These are phyloP conservation scores for Claviceps quebecensis DNA, from an alignment of 2,329 filamentous ascomycete species.

Conservation along the genomic window DNA sequence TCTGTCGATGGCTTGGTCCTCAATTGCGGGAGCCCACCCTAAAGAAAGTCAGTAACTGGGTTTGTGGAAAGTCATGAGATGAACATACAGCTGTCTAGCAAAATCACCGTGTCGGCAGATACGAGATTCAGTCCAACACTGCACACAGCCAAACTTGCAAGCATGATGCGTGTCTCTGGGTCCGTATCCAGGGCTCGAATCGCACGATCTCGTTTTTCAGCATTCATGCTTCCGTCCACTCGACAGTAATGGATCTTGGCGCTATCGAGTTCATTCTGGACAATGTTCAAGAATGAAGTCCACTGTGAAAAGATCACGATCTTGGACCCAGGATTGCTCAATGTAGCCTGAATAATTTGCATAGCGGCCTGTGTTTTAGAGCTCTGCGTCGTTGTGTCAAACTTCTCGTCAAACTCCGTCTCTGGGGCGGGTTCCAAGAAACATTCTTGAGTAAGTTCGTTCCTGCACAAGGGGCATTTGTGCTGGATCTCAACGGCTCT, in stretches of 20 bases:
- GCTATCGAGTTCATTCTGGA: slow-evolving; percentile 52
- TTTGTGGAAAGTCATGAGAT: neutral
- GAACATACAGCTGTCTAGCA: slow-evolving; percentile 57
- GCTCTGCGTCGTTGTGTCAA: slow-evolving; percentile 53
- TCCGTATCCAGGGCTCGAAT: slow-evolving; percentile 55
- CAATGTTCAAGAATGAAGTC: slow-evolving; percentile 59
- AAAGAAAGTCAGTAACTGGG: slow-evolving; percentile 1
- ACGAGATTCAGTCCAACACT: slow-evolving; percentile 79
- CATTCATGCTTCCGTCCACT: slow-evolving; percentile 69
- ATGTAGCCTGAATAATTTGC: slow-evolving; percentile 57
- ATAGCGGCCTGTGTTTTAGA: slow-evolving; percentile 73
- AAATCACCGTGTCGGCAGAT: slow-evolving; percentile 70
- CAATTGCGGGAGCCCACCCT: slow-evolving; percentile 85
- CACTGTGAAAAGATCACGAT: slow-evolving; percentile 66
- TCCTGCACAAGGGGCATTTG: slow-evolving; percentile 76
- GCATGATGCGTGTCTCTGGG: slow-evolving; percentile 55
- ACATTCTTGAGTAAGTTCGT: slow-evolving; percentile 44
- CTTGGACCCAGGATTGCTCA: slow-evolving; percentile 50
- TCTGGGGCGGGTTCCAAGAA: slow-evolving; percentile 53
- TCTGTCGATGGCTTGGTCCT: slow-evolving; percentile 81
- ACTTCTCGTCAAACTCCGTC: slow-evolving; percentile 30
- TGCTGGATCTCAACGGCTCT: slow-evolving; percentile 60
- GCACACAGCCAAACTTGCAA: slow-evolving; percentile 71
- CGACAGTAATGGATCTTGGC: slow-evolving; percentile 51
- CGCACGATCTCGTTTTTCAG: slow-evolving; percentile 54